phyloP scores from a whole-genome alignment of 805 yeast species.

The Metschnikowia similis region DNA sequence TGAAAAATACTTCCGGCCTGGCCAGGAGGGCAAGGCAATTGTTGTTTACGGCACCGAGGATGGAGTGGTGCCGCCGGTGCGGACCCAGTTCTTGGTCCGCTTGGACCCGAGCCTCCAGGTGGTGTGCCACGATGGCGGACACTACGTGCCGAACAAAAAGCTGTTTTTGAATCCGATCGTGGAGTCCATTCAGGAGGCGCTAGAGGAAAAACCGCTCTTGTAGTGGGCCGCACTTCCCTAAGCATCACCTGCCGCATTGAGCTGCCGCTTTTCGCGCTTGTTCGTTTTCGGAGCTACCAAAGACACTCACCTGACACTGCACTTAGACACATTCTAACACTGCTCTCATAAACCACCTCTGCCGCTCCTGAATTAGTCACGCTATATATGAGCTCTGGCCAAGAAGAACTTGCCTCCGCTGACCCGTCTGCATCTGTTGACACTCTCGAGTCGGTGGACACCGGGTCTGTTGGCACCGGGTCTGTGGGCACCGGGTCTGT shows the following conservation, averaged over 20 bases:
- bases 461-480: neutral
- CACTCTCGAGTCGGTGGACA: neutral
- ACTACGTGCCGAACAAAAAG: slow-evolving; percentile 30
- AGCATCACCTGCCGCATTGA: neutral
- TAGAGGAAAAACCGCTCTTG: slow-evolving; percentile 6
- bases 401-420: neutral
- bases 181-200: slow-evolving; percentile 15
- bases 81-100: slow-evolving; percentile 24
- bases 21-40: slow-evolving; percentile 22
- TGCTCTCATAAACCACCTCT: no score
- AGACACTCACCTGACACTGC: neutral
- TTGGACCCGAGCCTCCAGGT: slow-evolving; percentile 15
- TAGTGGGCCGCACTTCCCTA: neutral
- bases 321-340: no score
- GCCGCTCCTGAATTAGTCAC: no score
- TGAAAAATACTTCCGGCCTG: slow-evolving; percentile 18
- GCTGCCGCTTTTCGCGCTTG: neutral
- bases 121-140: slow-evolving; percentile 35
- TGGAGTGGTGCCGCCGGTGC: slow-evolving; percentile 28
- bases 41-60: slow-evolving; percentile 31
- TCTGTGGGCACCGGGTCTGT: no score
- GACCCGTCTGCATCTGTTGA: neutral
- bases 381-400: neutral
- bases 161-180: slow-evolving; percentile 18
- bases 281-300: neutral